Evolutionary conservation across 164 flowering plant genomes (phyloP).

Genomic region (Kalanchoe fedtschenkoi): DNA sequence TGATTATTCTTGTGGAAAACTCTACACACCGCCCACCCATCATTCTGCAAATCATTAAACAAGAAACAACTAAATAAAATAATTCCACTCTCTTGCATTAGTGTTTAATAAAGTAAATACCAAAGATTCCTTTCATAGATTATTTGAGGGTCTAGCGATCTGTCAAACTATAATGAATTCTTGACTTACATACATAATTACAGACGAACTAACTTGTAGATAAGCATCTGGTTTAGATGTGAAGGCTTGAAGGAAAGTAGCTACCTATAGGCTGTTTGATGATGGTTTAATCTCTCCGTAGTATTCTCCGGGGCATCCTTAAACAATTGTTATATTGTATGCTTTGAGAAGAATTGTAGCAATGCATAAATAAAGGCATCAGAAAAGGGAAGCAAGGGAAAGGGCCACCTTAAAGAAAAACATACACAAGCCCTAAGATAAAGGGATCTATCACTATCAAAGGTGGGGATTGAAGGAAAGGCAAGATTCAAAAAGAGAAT

Average conservation of each 20-base stretch:
- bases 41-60: conserved; percentile 8
- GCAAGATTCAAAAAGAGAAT: neutral
- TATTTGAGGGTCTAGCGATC: too few relatives aligned
- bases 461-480: neutral
- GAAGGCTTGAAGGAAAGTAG: neutral
- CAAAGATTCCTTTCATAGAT: too few relatives aligned
- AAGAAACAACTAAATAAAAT: neutral
- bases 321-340: neutral
- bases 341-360: neutral
- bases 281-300: neutral
- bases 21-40: conserved; percentile 5
- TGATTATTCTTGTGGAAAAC: neutral
- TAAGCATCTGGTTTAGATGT: neutral
- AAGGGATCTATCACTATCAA: neutral
- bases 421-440: neutral
- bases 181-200: too few relatives aligned
- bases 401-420: conserved; percentile 3
- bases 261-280: neutral
- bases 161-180: too few relatives aligned
- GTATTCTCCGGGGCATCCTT: neutral
- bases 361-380: neutral
- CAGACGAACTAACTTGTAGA: neutral
- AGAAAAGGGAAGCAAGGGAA: neutral
- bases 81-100: neutral
- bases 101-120: neutral